These are phyloP conservation scores for Plasmodium adleri DNA, from an alignment of 169 alveolate species.

Conservation along the genomic window DNA sequence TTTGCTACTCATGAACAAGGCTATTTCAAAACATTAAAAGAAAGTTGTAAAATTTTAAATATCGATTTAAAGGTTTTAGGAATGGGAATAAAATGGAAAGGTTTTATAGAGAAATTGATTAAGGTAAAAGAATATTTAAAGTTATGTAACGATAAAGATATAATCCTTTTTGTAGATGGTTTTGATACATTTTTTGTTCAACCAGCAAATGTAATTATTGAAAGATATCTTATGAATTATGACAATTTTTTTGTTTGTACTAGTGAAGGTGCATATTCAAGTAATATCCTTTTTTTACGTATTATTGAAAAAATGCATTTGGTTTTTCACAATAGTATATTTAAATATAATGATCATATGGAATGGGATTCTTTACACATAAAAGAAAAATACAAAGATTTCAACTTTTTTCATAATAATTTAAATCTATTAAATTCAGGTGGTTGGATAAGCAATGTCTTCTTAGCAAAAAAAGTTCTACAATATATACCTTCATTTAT, in stretches of 20 bases:
- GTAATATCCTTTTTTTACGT: constrained; percentile 24
- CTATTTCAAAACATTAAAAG: constrained; percentile 54
- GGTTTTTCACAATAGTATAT: constrained; percentile 59
- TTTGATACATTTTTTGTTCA: constrained; percentile 65
- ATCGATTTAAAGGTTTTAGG: constrained; percentile 46
- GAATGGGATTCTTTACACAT: constrained; percentile 52
- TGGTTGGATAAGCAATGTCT: constrained; percentile 71
- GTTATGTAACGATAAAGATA: constrained; percentile 48
- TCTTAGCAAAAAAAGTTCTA: constrained; percentile 47
- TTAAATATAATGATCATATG: constrained; percentile 50
- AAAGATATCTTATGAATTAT: constrained; percentile 64
- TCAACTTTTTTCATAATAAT: constrained; percentile 60
- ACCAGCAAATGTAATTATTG: constrained; percentile 65
- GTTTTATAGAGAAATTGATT: constrained; percentile 44
- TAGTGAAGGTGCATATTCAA: constrained; percentile 57
- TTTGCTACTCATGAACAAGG: constrained; percentile 75
- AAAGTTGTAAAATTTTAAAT: constrained; percentile 52
- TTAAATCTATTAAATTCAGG: constrained; percentile 68
- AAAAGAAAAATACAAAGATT: constrained; percentile 37
- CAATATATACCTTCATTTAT: constrained; percentile 70
- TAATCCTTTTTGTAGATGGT: constrained; percentile 69
- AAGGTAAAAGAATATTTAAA: constrained; percentile 60
- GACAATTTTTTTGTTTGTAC: constrained; percentile 71
- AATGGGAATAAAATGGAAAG: constrained; percentile 71
- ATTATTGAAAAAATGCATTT: constrained; percentile 70